These are phyloP conservation scores for Phytophthora meadii DNA, from an alignment of 352 stramenopile species.

Conservation along the genomic window DNA sequence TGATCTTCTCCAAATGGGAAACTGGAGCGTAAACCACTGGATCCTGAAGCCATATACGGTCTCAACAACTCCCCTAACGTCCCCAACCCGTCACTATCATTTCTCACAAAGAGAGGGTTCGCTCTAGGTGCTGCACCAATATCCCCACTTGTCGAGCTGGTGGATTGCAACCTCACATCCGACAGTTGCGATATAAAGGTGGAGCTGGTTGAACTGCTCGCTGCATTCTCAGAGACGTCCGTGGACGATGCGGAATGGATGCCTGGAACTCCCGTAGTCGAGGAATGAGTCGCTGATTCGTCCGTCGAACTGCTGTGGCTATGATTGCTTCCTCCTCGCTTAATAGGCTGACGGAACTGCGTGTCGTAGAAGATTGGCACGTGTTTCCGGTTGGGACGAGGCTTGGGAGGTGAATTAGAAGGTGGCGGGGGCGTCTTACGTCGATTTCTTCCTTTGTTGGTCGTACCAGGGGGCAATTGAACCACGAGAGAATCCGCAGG, in stretches of 20 bases:
- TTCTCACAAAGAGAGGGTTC: slow-evolving; percentile 68
- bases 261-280: slow-evolving; percentile 37
- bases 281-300: slow-evolving; percentile 42
- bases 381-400: slow-evolving; percentile 82
- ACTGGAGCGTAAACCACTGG: slow-evolving; percentile 23
- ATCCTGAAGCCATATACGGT: slow-evolving; percentile 46
- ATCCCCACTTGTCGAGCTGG: slow-evolving; percentile 16
- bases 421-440: slow-evolving; percentile 15
- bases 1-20: slow-evolving; percentile 23
- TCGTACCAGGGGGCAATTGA: neutral
- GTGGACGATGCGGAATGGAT: slow-evolving; percentile 33
- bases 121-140: slow-evolving; percentile 34
- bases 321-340: slow-evolving; percentile 18
- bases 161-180: slow-evolving; percentile 40
- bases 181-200: slow-evolving; percentile 24
- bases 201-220: slow-evolving; percentile 38
- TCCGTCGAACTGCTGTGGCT: slow-evolving; percentile 42
- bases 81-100: slow-evolving; percentile 58
- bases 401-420: slow-evolving; percentile 66
- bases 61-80: slow-evolving; percentile 58
- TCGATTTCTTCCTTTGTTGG: slow-evolving; percentile 12
- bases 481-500: neutral
- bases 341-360: slow-evolving; percentile 41
- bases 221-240: slow-evolving; percentile 14
- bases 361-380: slow-evolving; percentile 85